Evolutionary conservation across 2,329 filamentous ascomycete species (phyloP), one percentile per base, ranked within the genome.

Genomic region (Arthrobotrys pseudoclavata): DNA sequence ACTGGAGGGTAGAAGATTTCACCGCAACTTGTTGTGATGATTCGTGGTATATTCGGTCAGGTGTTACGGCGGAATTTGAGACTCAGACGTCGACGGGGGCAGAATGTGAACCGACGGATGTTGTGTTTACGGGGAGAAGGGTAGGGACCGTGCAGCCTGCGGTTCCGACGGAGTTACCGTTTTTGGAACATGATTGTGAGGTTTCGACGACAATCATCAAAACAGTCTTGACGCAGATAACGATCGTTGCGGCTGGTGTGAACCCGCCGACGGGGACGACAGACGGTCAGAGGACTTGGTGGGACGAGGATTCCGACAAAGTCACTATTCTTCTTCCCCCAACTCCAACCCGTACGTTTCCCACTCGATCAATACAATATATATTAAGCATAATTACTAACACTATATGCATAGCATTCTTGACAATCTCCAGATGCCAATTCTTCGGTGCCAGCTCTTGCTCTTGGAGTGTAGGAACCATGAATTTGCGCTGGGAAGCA

Each of bases 201-300:
- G 60, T 77, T 29, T 77, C 72, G 12, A 70, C 72, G 12, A 71
- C 72, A 1, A 34, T 77, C 15, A 42, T 67, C n/a, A 70, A 61
- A 24, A 66, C 60, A 1, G 26, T 77, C 6, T 55, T 70, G 6
- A 77, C 72, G 0, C 60, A 63, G 34, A 42, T 77, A 7, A 69
- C 66, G 0, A 26, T 77, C 12, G 24, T 70, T 13, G 47, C 60
- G 10, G 72, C 72, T 3, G 31, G 47, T 18, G 66, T 64, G 24
- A 77, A 77, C 18, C 72, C 72, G 3, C 72, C 72, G 12, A 77
- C 72, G 2, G 72, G 45, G 12, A 77, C 72, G 1, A 67, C 26
- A 4, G 40, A 69, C 31, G 72, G 72, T 15, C 72, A 77, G 45
- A 77, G 61, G 18, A 77, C 72, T 9, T 77, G 72, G 72, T 77